A percentile compares a stretch with the other conserved stretches of the same genome.
These are phyloP conservation scores for Rhizophora mangle DNA, from an alignment of 345 rosid genomes.

Conservation along the genomic window DNA sequence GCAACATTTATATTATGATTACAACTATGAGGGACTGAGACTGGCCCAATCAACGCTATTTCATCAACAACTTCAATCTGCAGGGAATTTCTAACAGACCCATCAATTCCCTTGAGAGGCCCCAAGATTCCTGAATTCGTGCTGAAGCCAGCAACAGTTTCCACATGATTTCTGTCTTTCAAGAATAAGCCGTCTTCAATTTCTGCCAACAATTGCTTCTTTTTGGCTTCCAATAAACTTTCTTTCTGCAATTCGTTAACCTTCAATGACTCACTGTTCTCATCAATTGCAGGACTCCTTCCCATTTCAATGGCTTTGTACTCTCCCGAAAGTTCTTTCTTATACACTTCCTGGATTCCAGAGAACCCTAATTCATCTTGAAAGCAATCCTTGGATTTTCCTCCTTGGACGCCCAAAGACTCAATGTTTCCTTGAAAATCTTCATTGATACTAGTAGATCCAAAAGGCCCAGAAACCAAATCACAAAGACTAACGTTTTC, in stretches of 20 bases:
- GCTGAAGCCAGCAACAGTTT: constrained; percentile 13
- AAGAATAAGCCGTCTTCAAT: constrained; percentile 49
- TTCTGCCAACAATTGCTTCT: constrained; percentile 52
- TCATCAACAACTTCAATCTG: constrained; percentile 68
- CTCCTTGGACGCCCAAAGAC: constrained; percentile 3
- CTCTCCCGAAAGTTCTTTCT: not conserved
- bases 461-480: constrained; percentile 25
- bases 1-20: constrained; percentile 30
- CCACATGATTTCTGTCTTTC: constrained; percentile 23
- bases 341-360: constrained; percentile 23
- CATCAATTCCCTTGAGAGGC: constrained; percentile 26
- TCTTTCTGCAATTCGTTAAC: constrained; percentile 25
- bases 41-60: constrained; percentile 57
- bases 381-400: constrained; percentile 8
- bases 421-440: constrained; percentile 21
- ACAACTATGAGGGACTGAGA: constrained; percentile 29
- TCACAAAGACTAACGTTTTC: constrained; percentile 16
- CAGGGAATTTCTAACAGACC: constrained; percentile 39
- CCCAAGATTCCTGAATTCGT: constrained; percentile 15
- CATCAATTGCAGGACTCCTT: constrained; percentile 10
- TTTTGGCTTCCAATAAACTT: constrained; percentile 53
- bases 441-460: not conserved
- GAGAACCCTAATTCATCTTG: constrained; percentile 23
- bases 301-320: not conserved
- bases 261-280: not conserved